Evolutionary conservation across 768 basidiomycete species (phyloP).

Genomic region (Macrolepiota albuminosa): DNA sequence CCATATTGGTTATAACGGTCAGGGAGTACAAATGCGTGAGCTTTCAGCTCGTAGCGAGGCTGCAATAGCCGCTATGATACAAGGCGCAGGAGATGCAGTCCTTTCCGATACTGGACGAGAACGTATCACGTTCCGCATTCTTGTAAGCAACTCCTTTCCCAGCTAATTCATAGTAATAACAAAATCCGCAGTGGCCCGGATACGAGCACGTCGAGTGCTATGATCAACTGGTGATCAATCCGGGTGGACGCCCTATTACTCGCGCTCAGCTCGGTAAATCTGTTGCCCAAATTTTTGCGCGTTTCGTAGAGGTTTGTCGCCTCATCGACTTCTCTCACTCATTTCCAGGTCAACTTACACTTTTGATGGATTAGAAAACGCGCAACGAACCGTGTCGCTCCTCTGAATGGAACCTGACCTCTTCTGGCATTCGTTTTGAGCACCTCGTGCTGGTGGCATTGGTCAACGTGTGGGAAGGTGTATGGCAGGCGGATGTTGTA

Average conservation of each 20-base stretch:
- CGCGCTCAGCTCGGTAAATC: constrained; percentile 35
- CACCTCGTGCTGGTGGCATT: constrained; percentile 38
- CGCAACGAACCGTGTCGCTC: neutral
- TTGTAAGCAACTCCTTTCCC: constrained; percentile 22
- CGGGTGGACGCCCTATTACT: constrained; percentile 32
- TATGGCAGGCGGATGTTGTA: constrained; percentile 30
- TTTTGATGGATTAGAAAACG: neutral
- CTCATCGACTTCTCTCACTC: neutral
- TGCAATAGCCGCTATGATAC: constrained; percentile 32
- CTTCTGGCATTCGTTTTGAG: constrained; percentile 31
- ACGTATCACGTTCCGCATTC: constrained; percentile 33
- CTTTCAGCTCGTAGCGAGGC: constrained; percentile 30
- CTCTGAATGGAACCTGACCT: constrained; percentile 30
- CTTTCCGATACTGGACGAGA: constrained; percentile 29
- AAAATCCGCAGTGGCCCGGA: constrained; percentile 35
- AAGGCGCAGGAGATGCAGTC: constrained; percentile 34
- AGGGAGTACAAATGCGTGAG: constrained; percentile 45
- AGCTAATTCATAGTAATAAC: neutral
- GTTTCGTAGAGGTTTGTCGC: constrained; percentile 34
- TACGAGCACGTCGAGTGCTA: constrained; percentile 29
- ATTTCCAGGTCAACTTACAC: neutral
- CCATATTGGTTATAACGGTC: constrained; percentile 32
- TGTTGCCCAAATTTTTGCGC: constrained; percentile 33
- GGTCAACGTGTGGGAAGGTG: constrained; percentile 4
- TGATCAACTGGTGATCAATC: constrained; percentile 30